Base-by-base conservation (phyloP, 2,329 filamentous ascomycete species). In the Pyricularia sp. region DNA sequence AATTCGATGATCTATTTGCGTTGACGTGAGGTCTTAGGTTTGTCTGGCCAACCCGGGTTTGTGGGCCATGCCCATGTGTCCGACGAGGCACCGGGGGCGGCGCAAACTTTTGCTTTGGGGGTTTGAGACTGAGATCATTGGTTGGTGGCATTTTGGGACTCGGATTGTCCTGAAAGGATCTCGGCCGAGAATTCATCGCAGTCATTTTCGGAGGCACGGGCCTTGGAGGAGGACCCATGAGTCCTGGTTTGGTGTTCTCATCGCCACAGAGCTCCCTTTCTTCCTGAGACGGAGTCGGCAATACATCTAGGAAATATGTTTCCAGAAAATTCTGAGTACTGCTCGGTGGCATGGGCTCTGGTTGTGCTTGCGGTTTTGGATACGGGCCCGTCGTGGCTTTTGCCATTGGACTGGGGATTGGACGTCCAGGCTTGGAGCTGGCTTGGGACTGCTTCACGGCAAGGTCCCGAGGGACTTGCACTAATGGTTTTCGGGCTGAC, bases 231-330 rank as follows among this genome's bases (percentile, higher is more conserved):
- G 55, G 55, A 6, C 28, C 28, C 55, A 59, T 59, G 28, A 28
- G 28, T 8, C 19, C 35, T 7, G 33, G 28, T 3, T 40, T 24
- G 7, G n/a, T 30, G 70, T 57, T 24, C 5, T 62, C 70, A 66
- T 80, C 76, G 35, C 80, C 78, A 2, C 75, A 70, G 3, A 86
- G 72, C 70, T 86, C 83, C 22, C 78, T 75, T 7, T 77, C 75
- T 70, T 84, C 80, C 69, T 87, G 84, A 0, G 82, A 84, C 0
- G 81, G 77, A n/a, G 78, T 81, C 0, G 82, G 82, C 60, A 84
- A 81, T 66, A 84, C 78, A 64, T 84, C 81, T 53, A 84, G 81
- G 8, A 81, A 69, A 66, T 82, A 76, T 55, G 71, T 69, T 33
- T 77, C 72, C 9, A 84, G 73, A n/a, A 85, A 83, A 9, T 78